Conservation (phyloP, 2,329 filamentous ascomycete species). For the Nemania sp. region DNA sequence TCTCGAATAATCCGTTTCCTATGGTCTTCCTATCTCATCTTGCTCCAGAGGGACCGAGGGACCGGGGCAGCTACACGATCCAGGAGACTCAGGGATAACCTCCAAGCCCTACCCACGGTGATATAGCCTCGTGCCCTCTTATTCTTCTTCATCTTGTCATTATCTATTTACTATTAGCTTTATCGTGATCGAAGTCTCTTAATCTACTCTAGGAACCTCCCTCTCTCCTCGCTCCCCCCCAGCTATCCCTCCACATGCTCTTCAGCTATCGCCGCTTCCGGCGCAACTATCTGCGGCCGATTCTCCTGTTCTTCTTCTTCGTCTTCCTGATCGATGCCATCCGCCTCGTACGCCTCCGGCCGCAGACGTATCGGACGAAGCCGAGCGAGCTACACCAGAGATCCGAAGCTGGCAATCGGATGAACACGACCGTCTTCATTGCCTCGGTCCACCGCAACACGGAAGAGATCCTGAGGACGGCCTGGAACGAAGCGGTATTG, state of each 20-base stretch:
- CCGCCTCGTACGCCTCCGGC: slow-evolving; percentile 39
- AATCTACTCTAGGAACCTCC: not conserved
- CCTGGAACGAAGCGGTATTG: slow-evolving; percentile 64
- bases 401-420: slow-evolving; percentile 24
- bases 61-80: slow-evolving; percentile 5
- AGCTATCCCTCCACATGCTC: slow-evolving; percentile 41
- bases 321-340: slow-evolving; percentile 44
- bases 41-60: slow-evolving; percentile 17
- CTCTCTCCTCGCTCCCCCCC: not conserved
- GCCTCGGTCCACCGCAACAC: slow-evolving; percentile 71
- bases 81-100: slow-evolving; percentile 10
- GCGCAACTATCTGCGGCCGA: slow-evolving; percentile 42
- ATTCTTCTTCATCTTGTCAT: slow-evolving; percentile 1
- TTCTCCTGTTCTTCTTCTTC: slow-evolving; percentile 39
- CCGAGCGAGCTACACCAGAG: slow-evolving; percentile 28
- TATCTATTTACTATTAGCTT: not conserved
- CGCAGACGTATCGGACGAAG: slow-evolving; percentile 39
- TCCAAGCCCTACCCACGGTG: slow-evolving; percentile 20
- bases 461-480: slow-evolving; percentile 59
- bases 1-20: not conserved
- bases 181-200: not conserved
- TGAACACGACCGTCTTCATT: slow-evolving; percentile 59
- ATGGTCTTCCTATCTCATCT: slow-evolving; percentile 12
- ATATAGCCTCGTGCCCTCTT: slow-evolving; percentile 24
- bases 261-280: slow-evolving; percentile 43